phyloP scores from a whole-genome alignment of 306 rosid genomes.

The Erythrophleum fordii region DNA sequence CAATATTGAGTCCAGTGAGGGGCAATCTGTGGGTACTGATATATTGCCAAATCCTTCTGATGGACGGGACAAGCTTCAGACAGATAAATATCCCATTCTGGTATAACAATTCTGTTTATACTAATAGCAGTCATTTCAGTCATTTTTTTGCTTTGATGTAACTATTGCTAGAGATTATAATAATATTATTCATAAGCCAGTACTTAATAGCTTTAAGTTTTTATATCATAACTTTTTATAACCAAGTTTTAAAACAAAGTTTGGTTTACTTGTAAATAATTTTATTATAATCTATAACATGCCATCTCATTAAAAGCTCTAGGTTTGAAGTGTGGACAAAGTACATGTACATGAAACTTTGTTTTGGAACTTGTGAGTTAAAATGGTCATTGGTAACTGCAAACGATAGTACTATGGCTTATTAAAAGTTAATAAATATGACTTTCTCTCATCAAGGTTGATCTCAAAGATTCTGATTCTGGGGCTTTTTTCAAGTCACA shows the following conservation, averaged over 20 bases:
- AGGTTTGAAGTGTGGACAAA: too few species aligned
- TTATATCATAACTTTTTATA: too few species aligned
- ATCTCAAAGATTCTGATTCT: not conserved
- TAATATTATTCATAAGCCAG: not conserved
- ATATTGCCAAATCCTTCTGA: too few species aligned
- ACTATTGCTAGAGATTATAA: not conserved
- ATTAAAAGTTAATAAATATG: not conserved
- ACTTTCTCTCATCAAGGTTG: not conserved
- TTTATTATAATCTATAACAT: too few species aligned
- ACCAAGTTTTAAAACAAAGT: too few species aligned
- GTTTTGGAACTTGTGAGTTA: too few species aligned
- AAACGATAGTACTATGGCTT: too few species aligned
- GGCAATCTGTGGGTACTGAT: not conserved
- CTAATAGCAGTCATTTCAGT: not conserved
- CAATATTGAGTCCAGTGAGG: slow-evolving; percentile 4
- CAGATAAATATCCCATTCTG: slow-evolving; percentile 12
- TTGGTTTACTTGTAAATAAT: too few species aligned
- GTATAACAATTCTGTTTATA: not conserved
- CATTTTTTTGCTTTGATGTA: slow-evolving; percentile 4
- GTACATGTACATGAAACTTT: too few species aligned
- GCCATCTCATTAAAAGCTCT: too few species aligned
- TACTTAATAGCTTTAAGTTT: too few species aligned
- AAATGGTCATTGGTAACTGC: too few species aligned
- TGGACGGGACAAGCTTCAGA: not conserved
- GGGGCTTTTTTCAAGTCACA: slow-evolving; percentile 2